These are phyloP conservation scores for Thalassiosira oceanica DNA, from an alignment of 352 stramenopile genomes.

Conservation along the genomic window DNA sequence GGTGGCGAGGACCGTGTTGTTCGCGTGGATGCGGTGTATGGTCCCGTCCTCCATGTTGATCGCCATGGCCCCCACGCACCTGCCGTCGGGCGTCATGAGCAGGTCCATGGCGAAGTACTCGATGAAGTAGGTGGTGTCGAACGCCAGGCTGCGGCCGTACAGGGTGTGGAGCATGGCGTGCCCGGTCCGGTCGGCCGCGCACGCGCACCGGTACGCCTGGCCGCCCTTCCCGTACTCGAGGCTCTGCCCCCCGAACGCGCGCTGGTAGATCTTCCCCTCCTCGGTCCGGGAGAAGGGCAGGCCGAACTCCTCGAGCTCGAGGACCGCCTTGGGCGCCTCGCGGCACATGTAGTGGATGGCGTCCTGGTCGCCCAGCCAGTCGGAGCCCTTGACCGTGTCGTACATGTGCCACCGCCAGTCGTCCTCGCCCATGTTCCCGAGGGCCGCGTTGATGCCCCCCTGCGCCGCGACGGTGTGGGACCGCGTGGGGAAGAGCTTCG, in stretches of 20 bases:
- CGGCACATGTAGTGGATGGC: constrained; percentile 98
- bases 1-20: constrained; percentile 93
- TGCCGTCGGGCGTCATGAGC: constrained; percentile 89
- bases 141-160: constrained; percentile 93
- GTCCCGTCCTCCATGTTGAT: constrained; percentile 97
- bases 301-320: constrained; percentile 94
- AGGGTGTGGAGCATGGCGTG: constrained; percentile 97
- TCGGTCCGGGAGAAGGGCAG: constrained; percentile 95
- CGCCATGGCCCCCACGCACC: constrained; percentile 91
- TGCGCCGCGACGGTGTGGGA: constrained; percentile 95
- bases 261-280: constrained; percentile 96
- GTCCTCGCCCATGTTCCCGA: constrained; percentile 95
- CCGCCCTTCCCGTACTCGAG: constrained; percentile 95
- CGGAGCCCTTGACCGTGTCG: constrained; percentile 95
- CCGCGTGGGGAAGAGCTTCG: constrained; percentile 96
- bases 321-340: constrained; percentile 85
- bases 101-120: constrained; percentile 97
- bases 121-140: constrained; percentile 97
- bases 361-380: constrained; percentile 97
- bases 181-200: constrained; percentile 92
- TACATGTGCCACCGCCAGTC: constrained; percentile 97
- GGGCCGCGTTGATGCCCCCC: constrained; percentile 95
- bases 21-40: constrained; percentile 92
- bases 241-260: constrained; percentile 94
- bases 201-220: constrained; percentile 90